A percentile compares a stretch with the other conserved stretches of the same genome.
Evolutionary conservation across 371 early-diverging fungal genomes (phyloP).

Genomic region (Mortierella sp.): DNA sequence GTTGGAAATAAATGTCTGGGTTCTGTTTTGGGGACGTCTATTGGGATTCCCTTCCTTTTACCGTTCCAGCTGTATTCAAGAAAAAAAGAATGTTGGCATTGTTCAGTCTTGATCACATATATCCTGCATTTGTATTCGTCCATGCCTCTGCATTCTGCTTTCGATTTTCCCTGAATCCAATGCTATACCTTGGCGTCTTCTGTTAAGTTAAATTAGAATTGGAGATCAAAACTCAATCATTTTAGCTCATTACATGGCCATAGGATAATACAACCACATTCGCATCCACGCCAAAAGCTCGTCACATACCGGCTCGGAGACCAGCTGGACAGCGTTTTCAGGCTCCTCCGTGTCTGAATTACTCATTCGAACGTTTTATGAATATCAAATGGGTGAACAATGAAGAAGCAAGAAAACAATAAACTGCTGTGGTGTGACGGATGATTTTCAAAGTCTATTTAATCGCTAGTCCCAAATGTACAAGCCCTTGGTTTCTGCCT

Average conservation of each 20-base stretch:
- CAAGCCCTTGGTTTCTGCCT: slow-evolving; percentile 27
- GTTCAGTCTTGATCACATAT: background rate
- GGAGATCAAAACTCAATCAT: background rate
- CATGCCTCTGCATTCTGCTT: slow-evolving; percentile 1
- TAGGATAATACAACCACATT: background rate
- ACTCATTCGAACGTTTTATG: slow-evolving; percentile 15
- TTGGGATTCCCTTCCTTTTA: slow-evolving; percentile 34
- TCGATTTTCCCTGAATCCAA: background rate
- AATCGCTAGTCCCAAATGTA: slow-evolving; percentile 38
- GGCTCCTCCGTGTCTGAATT: slow-evolving; percentile 11
- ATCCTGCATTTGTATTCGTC: background rate
- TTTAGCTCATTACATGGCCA: background rate
- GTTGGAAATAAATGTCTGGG: slow-evolving; percentile 17
- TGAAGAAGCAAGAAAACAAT: background rate
- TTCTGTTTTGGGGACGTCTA: slow-evolving; percentile 28
- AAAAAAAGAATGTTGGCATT: background rate
- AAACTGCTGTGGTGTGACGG: background rate
- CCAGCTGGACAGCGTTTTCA: slow-evolving; percentile 24
- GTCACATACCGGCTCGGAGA: slow-evolving; percentile 23
- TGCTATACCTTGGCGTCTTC: slow-evolving; percentile 8
- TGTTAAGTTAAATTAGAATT: background rate
- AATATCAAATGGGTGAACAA: background rate
- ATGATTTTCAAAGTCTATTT: no score
- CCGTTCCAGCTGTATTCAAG: background rate
- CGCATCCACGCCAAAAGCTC: background rate